Evolutionary conservation across 257 asterid species (phyloP), one percentile per base, ranked within the genome.

Genomic region (Solanum boliviense): DNA sequence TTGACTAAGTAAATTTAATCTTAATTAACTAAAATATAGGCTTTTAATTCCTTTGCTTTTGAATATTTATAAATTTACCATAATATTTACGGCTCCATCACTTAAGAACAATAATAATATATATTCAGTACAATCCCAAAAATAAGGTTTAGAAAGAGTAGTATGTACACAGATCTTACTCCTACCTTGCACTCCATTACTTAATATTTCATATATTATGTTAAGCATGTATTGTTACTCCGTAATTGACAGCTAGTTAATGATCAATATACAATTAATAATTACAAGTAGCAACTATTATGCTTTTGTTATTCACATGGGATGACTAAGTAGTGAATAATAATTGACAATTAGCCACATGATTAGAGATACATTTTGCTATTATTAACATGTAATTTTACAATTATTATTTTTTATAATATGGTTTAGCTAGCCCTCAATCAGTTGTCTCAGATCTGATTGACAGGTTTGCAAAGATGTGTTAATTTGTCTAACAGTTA

Each of bases 271-370:
- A 81, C 41, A 76, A 76, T 46, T 44, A 16, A 15, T 79, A 16
- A 25, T 79, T 27, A 29, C 82, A 44, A 79, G 16, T 44, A 46
- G 41, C 39, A 18, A 81, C 38, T 9, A 13, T 41, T 65, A 13
- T 72, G 74, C 34, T 76, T 48, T 5, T 83, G 65, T 84, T 75
- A 67, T 35, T 52, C 88, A 89, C 88, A 60, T 89, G 89, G 88
- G 83, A 41, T 44, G 91, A 79, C 82, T 72, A 73, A 86, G 52
- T 15, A 62, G 70, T 15, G 68, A 60, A 78, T 72, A 71, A 46
- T 65, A 52, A 84, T 83, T 58, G 29, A 25, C 79, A 65, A 58
- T 83, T 89, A 83, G 89, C 75, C 75, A 89, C 91, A 89, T 89
- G 89, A 83, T 39, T 83, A 15, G 39, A 36, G 38, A 52, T 71